A percentile compares a stretch with the other conserved stretches of the same genome.
These are phyloP conservation scores for Ballota nigra DNA, from an alignment of 257 asterid genomes.

Conservation along the genomic window DNA sequence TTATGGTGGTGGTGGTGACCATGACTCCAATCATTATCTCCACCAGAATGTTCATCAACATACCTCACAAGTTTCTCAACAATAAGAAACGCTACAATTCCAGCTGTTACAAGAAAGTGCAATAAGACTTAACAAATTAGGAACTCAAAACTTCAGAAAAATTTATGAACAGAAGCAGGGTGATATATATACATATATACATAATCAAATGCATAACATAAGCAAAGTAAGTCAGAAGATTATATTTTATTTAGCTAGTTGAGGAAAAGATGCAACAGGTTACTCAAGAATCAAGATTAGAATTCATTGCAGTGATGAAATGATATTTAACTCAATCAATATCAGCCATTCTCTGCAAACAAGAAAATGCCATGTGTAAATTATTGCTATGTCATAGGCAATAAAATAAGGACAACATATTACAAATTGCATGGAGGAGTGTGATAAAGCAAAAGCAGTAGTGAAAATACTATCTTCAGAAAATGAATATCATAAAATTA, in stretches of 20 bases:
- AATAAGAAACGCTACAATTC: constrained; percentile 79
- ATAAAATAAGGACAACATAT: neutral
- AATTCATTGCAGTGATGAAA: constrained; percentile 1
- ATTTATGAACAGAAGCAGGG: neutral
- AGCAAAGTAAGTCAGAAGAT: neutral
- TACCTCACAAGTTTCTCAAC: constrained; percentile 95
- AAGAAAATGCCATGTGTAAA: neutral
- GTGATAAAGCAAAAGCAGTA: neutral
- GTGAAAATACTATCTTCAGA: neutral
- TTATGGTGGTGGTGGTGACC: constrained; percentile 81
- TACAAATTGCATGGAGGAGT: neutral
- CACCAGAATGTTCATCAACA: constrained; percentile 77
- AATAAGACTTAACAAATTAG: constrained; percentile 12
- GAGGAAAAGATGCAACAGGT: constrained; percentile 15
- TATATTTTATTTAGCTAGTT: neutral
- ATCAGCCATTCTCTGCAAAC: constrained; percentile 7
- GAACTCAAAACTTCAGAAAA: neutral
- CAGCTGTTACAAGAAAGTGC: constrained; percentile 65
- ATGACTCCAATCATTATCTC: constrained; percentile 45
- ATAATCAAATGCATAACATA: neutral
- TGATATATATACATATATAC: neutral
- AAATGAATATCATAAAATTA: constrained; percentile 9
- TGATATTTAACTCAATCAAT: neutral
- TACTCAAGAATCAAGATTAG: constrained; percentile 5
- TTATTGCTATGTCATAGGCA: neutral